Evolutionary conservation across 83 land plant genomes (phyloP).

Genomic region (Picea abies): DNA sequence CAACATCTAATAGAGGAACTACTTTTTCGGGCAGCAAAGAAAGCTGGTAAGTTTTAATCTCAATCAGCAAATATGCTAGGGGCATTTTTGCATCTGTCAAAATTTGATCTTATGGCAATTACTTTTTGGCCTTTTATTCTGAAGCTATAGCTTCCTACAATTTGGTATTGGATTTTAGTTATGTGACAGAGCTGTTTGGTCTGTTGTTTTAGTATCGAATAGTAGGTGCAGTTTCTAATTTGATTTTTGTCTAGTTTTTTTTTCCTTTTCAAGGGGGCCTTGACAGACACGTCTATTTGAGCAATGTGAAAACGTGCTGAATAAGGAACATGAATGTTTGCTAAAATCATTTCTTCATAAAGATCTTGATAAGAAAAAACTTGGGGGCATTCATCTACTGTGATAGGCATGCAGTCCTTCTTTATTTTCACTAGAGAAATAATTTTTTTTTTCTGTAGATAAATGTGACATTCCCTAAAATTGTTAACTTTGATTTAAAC

Average conservation of each 20-base stretch:
- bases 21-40: slow-evolving; percentile 90
- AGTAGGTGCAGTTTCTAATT: neutral
- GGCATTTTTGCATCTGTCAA: neutral
- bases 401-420: neutral
- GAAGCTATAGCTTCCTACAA: neutral
- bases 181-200: neutral
- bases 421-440: slow-evolving; percentile 1
- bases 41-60: slow-evolving; percentile 72
- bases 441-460: neutral
- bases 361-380: neutral
- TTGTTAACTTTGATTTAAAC: neutral
- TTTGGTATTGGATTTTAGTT: neutral
- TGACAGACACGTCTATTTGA: neutral
- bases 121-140: neutral
- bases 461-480: neutral
- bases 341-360: neutral
- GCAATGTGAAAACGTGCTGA: neutral
- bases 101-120: neutral
- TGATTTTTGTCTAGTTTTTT: neutral
- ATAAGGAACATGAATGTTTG: neutral
- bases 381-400: neutral
- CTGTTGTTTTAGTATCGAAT: neutral
- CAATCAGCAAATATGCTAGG: neutral
- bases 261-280: neutral
- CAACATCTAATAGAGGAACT: slow-evolving; percentile 96